A percentile compares a stretch with the other conserved stretches of the same genome.
Evolutionary conservation across 257 asterid genomes (phyloP).

Genomic region (Ilex aquifolium): DNA sequence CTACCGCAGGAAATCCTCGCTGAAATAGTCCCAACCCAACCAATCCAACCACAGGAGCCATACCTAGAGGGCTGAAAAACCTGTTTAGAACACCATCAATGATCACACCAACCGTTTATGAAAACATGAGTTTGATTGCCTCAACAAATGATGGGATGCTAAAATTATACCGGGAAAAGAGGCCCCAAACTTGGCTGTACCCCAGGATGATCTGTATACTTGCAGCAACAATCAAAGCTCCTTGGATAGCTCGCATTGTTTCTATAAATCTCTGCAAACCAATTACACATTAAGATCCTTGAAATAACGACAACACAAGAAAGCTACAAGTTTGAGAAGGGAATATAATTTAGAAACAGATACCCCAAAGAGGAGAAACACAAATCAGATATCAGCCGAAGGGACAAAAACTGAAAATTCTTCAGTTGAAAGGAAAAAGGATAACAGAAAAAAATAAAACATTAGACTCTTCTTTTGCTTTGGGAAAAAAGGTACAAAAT

Average conservation of each 20-base stretch:
- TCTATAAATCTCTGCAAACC: conserved; percentile 69
- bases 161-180: conserved; percentile 75
- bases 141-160: not conserved
- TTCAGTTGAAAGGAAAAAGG: no score
- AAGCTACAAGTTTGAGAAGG: no score
- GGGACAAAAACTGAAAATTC: no score
- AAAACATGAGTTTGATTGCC: no score
- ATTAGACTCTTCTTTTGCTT: no score
- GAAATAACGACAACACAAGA: not conserved
- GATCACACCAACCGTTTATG: not conserved
- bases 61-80: conserved; percentile 95
- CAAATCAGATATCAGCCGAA: no score
- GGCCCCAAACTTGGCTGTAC: conserved; percentile 98
- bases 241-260: conserved; percentile 97
- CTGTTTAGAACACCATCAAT: conserved; percentile 32
- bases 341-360: no score
- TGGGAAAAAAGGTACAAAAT: no score
- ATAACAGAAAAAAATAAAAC: no score
- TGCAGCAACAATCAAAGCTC: conserved; percentile 88
- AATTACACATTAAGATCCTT: not conserved
- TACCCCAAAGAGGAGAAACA: no score
- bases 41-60: conserved; percentile 97
- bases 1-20: conserved; percentile 88
- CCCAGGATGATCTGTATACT: conserved; percentile 89
- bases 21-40: conserved; percentile 94